These are phyloP conservation scores for Candida mesenterica DNA, from an alignment of 1,139 yeast species.

Conservation along the genomic window DNA sequence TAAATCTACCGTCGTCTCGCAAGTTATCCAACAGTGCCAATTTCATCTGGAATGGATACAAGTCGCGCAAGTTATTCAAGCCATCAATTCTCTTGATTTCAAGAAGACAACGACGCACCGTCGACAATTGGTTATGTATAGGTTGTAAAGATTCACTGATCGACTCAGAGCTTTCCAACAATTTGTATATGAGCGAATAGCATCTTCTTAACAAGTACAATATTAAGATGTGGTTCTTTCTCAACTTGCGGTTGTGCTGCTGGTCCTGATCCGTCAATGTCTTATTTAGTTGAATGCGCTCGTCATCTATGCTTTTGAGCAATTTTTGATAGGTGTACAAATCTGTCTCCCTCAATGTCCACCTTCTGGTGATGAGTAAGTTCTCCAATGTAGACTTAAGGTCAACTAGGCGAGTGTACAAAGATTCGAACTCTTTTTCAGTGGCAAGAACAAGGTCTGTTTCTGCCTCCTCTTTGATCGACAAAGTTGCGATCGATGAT, in stretches of 20 bases:
- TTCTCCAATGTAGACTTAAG: conserved; percentile 76
- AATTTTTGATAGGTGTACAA: conserved; percentile 76
- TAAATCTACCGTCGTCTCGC: conserved; percentile 87
- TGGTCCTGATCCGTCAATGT: conserved; percentile 19
- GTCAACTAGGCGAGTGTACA: conserved; percentile 48
- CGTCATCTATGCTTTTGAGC: conserved; percentile 68
- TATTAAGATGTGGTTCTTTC: conserved; percentile 58
- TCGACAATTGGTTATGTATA: conserved; percentile 85
- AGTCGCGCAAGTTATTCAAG: conserved; percentile 76
- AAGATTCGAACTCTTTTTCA: conserved; percentile 18
- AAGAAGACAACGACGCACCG: conserved; percentile 83
- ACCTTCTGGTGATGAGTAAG: conserved; percentile 83
- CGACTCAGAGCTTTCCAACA: conserved; percentile 90
- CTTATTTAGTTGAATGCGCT: conserved; percentile 50
- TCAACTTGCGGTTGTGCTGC: conserved; percentile 19
- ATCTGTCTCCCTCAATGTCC: conserved; percentile 97
- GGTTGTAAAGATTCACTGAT: conserved; percentile 92
- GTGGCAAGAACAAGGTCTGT: conserved; percentile 1
- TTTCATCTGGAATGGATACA: conserved; percentile 94
- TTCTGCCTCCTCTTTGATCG: conserved; percentile 19
- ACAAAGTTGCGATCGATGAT: conserved; percentile 31
- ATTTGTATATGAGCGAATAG: conserved; percentile 82
- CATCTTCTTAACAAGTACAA: conserved; percentile 83
- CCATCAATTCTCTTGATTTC: conserved; percentile 95
- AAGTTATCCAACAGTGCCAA: conserved; percentile 83